phyloP scores from a whole-genome alignment of 106 monocot genomes.

The Cymbidium sinense region DNA sequence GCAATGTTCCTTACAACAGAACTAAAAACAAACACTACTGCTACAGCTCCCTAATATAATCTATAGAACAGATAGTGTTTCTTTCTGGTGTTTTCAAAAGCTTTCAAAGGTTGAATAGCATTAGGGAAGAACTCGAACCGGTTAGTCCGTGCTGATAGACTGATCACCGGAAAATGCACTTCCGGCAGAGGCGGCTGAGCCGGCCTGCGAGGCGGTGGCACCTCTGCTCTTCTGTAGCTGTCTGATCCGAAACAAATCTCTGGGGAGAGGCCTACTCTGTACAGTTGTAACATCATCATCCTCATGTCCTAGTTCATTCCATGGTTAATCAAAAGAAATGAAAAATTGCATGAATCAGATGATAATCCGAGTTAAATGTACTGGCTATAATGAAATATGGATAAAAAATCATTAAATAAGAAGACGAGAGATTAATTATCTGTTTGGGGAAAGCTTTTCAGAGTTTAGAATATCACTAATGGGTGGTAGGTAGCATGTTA shows the following conservation, averaged over 20 bases:
- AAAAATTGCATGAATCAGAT: not conserved
- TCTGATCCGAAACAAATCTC: conserved; percentile 73
- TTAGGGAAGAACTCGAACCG: no score
- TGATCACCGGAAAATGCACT: conserved; percentile 89
- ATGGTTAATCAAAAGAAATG: not conserved
- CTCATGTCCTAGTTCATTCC: conserved; percentile 49
- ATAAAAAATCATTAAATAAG: no score
- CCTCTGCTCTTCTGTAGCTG: conserved; percentile 72
- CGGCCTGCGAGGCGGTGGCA: conserved; percentile 56
- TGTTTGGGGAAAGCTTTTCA: no score
- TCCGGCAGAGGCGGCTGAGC: conserved; percentile 73
- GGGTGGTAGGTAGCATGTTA: no score
- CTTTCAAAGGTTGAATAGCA: no score
- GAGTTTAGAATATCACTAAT: no score
- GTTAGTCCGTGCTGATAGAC: conserved; percentile 67
- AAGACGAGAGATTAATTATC: no score
- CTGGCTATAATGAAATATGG: not conserved
- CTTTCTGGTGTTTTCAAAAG: no score
- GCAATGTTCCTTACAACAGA: no score
- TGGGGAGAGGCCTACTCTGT: conserved; percentile 68
- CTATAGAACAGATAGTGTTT: no score
- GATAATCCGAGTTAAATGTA: not conserved
- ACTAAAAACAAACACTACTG: no score
- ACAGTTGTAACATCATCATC: conserved; percentile 69
- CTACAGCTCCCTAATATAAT: no score